Percentiles rank a stretch among this genome's conserved stretches.
Evolutionary conservation across 164 flowering plant species (phyloP).

Genomic region (Amborella trichopoda): DNA sequence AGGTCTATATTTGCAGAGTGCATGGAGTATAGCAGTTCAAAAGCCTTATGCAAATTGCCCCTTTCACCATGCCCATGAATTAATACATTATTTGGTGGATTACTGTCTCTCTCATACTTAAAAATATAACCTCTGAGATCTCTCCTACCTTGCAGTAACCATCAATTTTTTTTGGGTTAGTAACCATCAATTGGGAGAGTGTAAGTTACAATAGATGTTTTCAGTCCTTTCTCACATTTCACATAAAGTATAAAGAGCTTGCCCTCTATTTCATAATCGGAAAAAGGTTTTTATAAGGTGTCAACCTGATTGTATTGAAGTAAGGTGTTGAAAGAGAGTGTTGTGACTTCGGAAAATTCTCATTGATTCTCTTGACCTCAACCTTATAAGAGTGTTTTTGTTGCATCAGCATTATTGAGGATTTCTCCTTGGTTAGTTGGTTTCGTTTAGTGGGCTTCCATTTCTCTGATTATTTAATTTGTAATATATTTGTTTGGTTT

Average conservation of each 20-base stretch:
- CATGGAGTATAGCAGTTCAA: constrained; percentile 25
- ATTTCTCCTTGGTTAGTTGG: too few relatives aligned
- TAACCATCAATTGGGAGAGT: constrained; percentile 26
- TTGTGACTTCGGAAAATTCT: too few relatives aligned
- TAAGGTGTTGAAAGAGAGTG: too few relatives aligned
- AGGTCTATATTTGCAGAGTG: constrained; percentile 18
- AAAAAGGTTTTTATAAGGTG: constrained; percentile 33
- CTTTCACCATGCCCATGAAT: constrained; percentile 30
- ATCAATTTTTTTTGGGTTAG: too few relatives aligned
- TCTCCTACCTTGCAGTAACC: constrained; percentile 23
- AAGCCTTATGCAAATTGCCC: constrained; percentile 29
- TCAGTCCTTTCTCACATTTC: constrained; percentile 33
- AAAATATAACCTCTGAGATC: constrained; percentile 22
- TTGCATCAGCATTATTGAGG: too few relatives aligned
- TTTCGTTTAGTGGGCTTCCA: too few relatives aligned
- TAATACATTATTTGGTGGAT: constrained; percentile 27
- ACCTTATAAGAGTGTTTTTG: too few relatives aligned
- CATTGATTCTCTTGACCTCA: too few relatives aligned
- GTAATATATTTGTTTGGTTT: too few relatives aligned
- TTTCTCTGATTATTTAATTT: too few relatives aligned
- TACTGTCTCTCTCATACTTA: constrained; percentile 18
- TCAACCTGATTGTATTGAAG: too few relatives aligned
- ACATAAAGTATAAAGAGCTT: constrained; percentile 24
- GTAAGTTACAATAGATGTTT: constrained; percentile 28
- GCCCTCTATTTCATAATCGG: constrained; percentile 10